phyloP scores from a whole-genome alignment of 2,329 filamentous ascomycete genomes.

The Trichophyton rubrum region DNA sequence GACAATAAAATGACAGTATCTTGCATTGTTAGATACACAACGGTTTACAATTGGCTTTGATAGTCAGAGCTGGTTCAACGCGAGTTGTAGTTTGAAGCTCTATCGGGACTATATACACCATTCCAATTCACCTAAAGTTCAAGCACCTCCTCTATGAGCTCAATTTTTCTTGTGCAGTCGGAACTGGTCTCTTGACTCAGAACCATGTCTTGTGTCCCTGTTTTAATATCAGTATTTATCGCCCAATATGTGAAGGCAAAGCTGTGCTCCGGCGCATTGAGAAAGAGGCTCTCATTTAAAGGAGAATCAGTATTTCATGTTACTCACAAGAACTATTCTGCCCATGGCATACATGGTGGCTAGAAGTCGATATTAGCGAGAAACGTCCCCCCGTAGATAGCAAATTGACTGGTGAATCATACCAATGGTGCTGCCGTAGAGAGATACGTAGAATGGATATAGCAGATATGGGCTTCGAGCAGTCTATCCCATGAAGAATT shows the following conservation, averaged over 20 bases:
- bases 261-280: not conserved
- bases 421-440: constrained; percentile 40
- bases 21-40: constrained; percentile 1
- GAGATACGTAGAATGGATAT: constrained; percentile 47
- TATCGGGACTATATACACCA: not conserved
- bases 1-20: not conserved
- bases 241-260: not conserved
- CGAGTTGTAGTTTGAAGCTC: not conserved
- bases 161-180: not conserved
- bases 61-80: not conserved
- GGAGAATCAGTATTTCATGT: not conserved
- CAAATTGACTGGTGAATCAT: constrained; percentile 18
- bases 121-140: not conserved
- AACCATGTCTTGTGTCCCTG: constrained; percentile 55
- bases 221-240: constrained; percentile 9
- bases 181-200: constrained; percentile 7
- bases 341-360: constrained; percentile 32
- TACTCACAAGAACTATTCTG: constrained; percentile 34
- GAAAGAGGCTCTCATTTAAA: not conserved
- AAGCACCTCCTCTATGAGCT: not conserved
- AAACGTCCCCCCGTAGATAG: not conserved
- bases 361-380: constrained; percentile 6
- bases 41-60: not conserved
- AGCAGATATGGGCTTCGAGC: constrained; percentile 45
- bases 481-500: constrained; percentile 29